Percentiles rank a stretch among this genome's conserved stretches.
phyloP scores from a whole-genome alignment of 2,329 filamentous ascomycete genomes.

The Trichocomaceae sp. region DNA sequence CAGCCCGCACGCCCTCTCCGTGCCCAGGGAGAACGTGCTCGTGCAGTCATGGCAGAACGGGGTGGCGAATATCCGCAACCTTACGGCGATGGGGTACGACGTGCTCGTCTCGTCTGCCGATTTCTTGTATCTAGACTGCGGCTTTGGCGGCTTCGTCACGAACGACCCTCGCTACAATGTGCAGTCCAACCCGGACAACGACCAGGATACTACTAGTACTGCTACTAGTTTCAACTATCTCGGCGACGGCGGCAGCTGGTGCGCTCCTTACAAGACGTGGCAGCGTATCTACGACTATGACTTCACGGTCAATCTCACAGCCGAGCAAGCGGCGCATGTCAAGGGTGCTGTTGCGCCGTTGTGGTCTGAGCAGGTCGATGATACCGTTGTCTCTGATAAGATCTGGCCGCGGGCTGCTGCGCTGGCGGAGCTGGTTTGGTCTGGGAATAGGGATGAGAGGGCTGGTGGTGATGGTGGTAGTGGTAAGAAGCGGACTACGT shows the following conservation, averaged over 20 bases:
- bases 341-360: slow-evolving; percentile 49
- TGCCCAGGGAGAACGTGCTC: slow-evolving; percentile 48
- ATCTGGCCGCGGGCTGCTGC: slow-evolving; percentile 54
- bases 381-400: slow-evolving; percentile 44
- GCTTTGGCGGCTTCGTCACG: slow-evolving; percentile 47
- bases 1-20: slow-evolving; percentile 39
- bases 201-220: too few relatives aligned
- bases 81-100: slow-evolving; percentile 47
- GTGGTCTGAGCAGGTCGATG: slow-evolving; percentile 52
- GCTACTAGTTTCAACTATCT: slow-evolving; percentile 51
- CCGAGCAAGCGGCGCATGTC: slow-evolving; percentile 42
- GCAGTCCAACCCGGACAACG: slow-evolving; percentile 43
- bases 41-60: slow-evolving; percentile 51
- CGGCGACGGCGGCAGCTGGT: slow-evolving; percentile 52
- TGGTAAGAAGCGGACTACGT: slow-evolving; percentile 44
- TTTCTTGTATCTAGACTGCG: slow-evolving; percentile 54
- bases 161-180: slow-evolving; percentile 54
- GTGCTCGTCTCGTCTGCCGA: slow-evolving; percentile 52
- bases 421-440: slow-evolving; percentile 51
- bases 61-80: slow-evolving; percentile 45
- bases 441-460: slow-evolving; percentile 45
- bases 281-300: slow-evolving; percentile 56
- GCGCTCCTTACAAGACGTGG: slow-evolving; percentile 54
- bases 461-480: slow-evolving; percentile 24
- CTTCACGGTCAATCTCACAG: slow-evolving; percentile 46